Percentiles rank a stretch among this genome's conserved stretches.
These are phyloP conservation scores for Pythium sukuiense DNA, from an alignment of 352 stramenopile genomes.

Conservation along the genomic window DNA sequence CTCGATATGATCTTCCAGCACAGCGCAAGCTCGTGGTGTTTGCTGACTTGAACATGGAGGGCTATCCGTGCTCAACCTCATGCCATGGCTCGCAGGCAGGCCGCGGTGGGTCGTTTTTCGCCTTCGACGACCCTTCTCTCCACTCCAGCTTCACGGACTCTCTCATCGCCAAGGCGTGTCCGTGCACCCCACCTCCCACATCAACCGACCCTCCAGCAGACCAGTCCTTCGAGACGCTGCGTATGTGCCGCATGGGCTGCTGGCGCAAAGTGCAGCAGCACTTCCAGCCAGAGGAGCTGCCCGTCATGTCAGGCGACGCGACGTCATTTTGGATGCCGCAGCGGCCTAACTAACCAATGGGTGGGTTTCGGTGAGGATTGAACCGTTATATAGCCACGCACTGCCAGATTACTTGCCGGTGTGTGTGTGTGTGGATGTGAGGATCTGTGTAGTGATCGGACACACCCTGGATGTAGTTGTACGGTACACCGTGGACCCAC, in stretches of 20 bases:
- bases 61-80: conserved; percentile 67
- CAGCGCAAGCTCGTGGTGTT: conserved; percentile 45
- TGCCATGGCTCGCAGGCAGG: conserved; percentile 77
- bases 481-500: too few relatives aligned
- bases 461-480: too few relatives aligned
- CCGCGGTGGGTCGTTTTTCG: conserved; percentile 73
- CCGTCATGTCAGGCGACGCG: conserved; percentile 45
- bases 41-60: conserved; percentile 82
- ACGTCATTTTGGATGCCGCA: conserved; percentile 46
- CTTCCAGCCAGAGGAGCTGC: conserved; percentile 40
- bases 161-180: conserved; percentile 50
- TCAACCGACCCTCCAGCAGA: not conserved
- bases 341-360: too few relatives aligned
- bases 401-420: too few relatives aligned
- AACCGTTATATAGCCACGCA: too few relatives aligned
- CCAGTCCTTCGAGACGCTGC: conserved; percentile 40
- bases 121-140: conserved; percentile 39
- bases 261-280: conserved; percentile 53
- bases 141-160: conserved; percentile 47
- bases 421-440: too few relatives aligned
- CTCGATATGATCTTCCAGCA: conserved; percentile 24
- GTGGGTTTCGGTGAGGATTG: too few relatives aligned
- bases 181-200: conserved; percentile 30
- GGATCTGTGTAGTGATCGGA: too few relatives aligned
- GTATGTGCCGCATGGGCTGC: conserved; percentile 71